These are phyloP conservation scores for Ramularia endophylla DNA, from an alignment of 2,329 filamentous ascomycete species.

Conservation along the genomic window DNA sequence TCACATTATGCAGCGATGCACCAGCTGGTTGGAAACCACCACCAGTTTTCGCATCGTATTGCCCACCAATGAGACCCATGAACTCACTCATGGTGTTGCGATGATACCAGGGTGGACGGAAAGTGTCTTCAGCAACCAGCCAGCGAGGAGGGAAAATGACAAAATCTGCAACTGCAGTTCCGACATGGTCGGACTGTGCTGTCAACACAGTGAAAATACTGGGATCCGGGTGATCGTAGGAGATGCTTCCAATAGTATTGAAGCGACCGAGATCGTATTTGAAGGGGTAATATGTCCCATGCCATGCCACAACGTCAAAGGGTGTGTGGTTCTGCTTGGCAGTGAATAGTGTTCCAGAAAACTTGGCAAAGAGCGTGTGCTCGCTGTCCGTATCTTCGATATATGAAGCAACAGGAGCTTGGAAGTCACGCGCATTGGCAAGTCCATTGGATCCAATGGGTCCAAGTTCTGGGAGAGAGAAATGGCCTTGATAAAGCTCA, in stretches of 20 bases:
- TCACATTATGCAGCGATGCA: constrained; percentile 47
- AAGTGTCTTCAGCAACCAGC: constrained; percentile 64
- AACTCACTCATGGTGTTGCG: constrained; percentile 63
- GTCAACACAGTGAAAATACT: constrained; percentile 63
- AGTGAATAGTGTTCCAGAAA: constrained; percentile 55
- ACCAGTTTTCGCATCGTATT: constrained; percentile 54
- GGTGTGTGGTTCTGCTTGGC: constrained; percentile 59
- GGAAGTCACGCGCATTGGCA: constrained; percentile 61
- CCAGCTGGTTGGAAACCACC: constrained; percentile 55
- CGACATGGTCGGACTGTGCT: constrained; percentile 51
- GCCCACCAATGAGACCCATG: constrained; percentile 54
- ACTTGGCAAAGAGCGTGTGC: constrained; percentile 57
- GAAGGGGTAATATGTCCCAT: constrained; percentile 61
- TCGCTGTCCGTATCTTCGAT: constrained; percentile 49
- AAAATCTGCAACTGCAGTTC: constrained; percentile 60
- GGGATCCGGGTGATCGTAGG: constrained; percentile 61
- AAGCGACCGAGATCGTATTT: constrained; percentile 55
- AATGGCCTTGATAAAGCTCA: constrained; percentile 61
- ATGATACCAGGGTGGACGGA: constrained; percentile 68
- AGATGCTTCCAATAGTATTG: constrained; percentile 51
- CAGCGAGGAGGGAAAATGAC: constrained; percentile 68
- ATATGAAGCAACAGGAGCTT: constrained; percentile 54
- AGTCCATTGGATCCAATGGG: constrained; percentile 61
- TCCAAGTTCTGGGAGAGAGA: constrained; percentile 60
- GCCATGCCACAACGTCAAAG: constrained; percentile 68